These are phyloP conservation scores for Wallacemonas sp. DNA, from an alignment of 208 protist species.

Conservation along the genomic window DNA sequence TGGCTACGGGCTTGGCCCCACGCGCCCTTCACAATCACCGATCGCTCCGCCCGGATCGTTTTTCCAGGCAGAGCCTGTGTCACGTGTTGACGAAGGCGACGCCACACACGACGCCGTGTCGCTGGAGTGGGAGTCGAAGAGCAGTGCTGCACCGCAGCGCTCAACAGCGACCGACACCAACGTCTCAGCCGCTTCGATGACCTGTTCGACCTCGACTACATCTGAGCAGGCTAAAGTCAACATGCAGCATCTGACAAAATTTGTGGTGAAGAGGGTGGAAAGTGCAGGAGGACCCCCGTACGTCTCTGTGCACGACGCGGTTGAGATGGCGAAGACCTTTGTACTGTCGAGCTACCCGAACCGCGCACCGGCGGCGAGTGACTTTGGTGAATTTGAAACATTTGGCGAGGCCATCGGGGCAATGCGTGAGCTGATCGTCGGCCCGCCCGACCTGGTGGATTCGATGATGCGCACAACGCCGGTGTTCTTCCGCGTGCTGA, in stretches of 20 bases:
- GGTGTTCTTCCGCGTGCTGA: not conserved
- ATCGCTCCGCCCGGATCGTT: too few relatives aligned
- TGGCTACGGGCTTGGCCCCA: too few relatives aligned
- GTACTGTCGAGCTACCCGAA: not conserved
- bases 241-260: not conserved
- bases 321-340: not conserved
- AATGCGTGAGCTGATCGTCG: conserved; percentile 1
- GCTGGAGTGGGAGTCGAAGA: too few relatives aligned
- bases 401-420: not conserved
- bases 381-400: not conserved
- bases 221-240: too few relatives aligned
- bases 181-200: too few relatives aligned
- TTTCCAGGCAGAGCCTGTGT: too few relatives aligned
- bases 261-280: not conserved
- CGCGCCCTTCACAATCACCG: too few relatives aligned
- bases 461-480: not conserved
- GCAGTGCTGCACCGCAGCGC: too few relatives aligned
- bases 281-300: not conserved
- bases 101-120: too few relatives aligned
- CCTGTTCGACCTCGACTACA: too few relatives aligned
- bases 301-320: not conserved
- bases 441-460: not conserved
- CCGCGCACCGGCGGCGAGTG: not conserved
- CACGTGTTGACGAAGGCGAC: too few relatives aligned
- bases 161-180: too few relatives aligned